Percentiles rank a stretch among this genome's conserved stretches.
Evolutionary conservation across 2,329 filamentous ascomycete genomes (phyloP).

Genomic region (Biscogniauxia mediterranea): DNA sequence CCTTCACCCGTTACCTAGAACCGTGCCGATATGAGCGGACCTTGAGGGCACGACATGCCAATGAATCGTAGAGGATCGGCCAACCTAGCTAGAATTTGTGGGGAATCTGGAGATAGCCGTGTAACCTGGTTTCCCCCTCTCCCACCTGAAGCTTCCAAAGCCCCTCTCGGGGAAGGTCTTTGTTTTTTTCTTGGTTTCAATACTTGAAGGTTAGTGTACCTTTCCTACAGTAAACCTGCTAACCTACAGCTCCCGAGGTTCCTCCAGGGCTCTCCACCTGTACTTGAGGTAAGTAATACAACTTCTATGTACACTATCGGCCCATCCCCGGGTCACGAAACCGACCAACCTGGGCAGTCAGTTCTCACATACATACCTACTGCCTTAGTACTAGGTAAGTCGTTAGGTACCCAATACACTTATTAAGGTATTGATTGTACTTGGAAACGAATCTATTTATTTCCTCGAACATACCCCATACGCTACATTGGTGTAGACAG

Average conservation of each 20-base stretch:
- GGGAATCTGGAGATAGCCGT: constrained; percentile 5
- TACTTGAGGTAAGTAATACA: too few relatives aligned
- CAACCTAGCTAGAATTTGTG: not conserved
- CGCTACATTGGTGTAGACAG: too few relatives aligned
- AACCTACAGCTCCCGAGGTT: too few relatives aligned
- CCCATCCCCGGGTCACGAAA: not conserved
- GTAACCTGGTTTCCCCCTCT: constrained; percentile 1
- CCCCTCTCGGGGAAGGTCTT: not conserved
- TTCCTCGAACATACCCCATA: too few relatives aligned
- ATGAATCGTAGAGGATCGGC: constrained; percentile 12
- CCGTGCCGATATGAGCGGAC: not conserved
- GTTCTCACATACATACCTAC: not conserved
- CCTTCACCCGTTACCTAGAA: not conserved
- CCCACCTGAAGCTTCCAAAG: constrained; percentile 13
- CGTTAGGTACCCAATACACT: constrained; percentile 1
- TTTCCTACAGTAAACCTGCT: too few relatives aligned
- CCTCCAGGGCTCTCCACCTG: too few relatives aligned
- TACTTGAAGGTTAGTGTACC: too few relatives aligned
- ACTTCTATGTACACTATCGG: too few relatives aligned
- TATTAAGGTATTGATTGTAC: too few relatives aligned
- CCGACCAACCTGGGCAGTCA: not conserved
- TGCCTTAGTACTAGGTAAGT: too few relatives aligned
- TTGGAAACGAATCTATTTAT: too few relatives aligned
- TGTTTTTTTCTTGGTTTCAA: too few relatives aligned
- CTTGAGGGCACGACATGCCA: not conserved